Evolutionary conservation across 2,329 filamentous ascomycete genomes (phyloP), one percentile per base, ranked within the genome.

Genomic region (Sphaerostilbella broomeana): DNA sequence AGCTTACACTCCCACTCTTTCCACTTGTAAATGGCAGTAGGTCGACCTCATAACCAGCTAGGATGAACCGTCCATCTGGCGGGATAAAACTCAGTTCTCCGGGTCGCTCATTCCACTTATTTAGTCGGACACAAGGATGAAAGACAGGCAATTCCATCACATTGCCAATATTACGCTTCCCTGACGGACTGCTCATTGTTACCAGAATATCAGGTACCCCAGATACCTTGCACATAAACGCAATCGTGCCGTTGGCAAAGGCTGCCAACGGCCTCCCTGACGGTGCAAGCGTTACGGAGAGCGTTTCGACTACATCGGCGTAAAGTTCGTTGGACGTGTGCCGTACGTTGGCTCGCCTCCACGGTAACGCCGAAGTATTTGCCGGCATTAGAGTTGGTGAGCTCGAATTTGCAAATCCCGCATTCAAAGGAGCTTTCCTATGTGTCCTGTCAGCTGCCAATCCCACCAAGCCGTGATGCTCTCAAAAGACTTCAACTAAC

Each of bases 271-370:
- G 83, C 11, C 88, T 75, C 4, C 92, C 92, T 0, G 89, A 95
- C 0, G 92, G 92, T 1, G 92, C 88, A 28, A 97, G 74, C 0
- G 84, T 95, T 27, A 95, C 86, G 1, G 81, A 78, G 0, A 98
- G 70, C 2, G 86, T 87, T 66, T 98, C 92, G 45, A 98, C 79
- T 10, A 98, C 79, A 59, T 98, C 92, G 42, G 95, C 90, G 59
- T 97, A 97, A 50, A 98, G 73, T 62, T 98, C 92, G 62, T 97
- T 98, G 40, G 86, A 94, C 4, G 90, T 97, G 61, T 98, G 92
- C 12, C 89, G 77, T 38, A 98, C 92, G 54, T 95, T 95, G 26
- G 86, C 79, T 45, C 88, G 75, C 46, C 92, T 78, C 92, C 92
- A 98, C 2, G 89, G 89, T 27, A 97, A 54, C 6, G 77, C 70